Base-by-base conservation (phyloP, 2,329 filamentous ascomycete genomes). In the Camillea tinctor region DNA sequence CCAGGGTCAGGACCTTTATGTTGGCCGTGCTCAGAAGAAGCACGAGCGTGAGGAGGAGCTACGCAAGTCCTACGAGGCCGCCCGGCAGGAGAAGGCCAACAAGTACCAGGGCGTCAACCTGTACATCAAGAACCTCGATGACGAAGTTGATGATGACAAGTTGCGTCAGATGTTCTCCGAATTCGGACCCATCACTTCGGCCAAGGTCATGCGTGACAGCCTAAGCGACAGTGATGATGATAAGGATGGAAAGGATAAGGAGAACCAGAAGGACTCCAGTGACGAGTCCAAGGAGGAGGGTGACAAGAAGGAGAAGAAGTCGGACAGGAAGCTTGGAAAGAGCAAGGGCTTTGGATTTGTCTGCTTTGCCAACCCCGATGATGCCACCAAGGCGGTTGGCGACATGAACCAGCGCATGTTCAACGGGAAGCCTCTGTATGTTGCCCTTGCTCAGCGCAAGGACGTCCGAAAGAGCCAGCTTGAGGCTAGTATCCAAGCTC, bases 381-480 rank as follows among this genome's bases (percentile, higher is more conserved):
- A 99, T 78, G 95, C 95, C 68, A 97, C 94, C 81, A 98, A 98
- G 88, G 95, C 95, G 67, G 94, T 99, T 66, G 93, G 93, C 63
- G 95, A 99, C 80, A 97, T 98, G 92, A 99, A 99, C 85, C 94
- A 98, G 85, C 93, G 95, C 79, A 99, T 99, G 95, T 85, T 98
- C 69, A 90, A 93, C 77, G 87, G 86, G 81, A 99, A 99, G 88
- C 95, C 95, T 60, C 85, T 99, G 63, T 99, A 99, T 75, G 95
- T 99, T 72, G 95, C 95, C 71, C 87, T 99, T 67, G 95, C 95
- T 66, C 95, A 99, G 85, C 94, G 95, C 81, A 99, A 99, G 88
- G 95, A 99, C 80, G 94, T 99, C 73, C 93, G 95, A 80, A 97
- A 97, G 88, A 97, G 88, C 83, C 95, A 98, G 84, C 92, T 99